Base-by-base conservation (phyloP, 2,329 filamentous ascomycete genomes). In the Verticillium albo-atrum region DNA sequence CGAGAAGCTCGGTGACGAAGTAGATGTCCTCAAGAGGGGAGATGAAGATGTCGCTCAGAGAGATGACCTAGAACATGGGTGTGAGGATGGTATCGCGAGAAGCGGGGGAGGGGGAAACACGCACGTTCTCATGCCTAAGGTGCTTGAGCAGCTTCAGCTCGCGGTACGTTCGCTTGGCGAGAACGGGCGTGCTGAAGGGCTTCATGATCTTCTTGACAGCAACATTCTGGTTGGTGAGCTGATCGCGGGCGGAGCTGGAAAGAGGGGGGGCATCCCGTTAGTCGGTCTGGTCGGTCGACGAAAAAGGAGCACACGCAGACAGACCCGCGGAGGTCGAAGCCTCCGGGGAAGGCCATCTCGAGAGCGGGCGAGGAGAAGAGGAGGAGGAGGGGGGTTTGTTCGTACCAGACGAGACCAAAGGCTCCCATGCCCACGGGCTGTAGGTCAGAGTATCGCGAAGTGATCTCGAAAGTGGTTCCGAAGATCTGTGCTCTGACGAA, bases 171-270 rank as follows among this genome's bases (percentile, higher is more conserved):
- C 95, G 87, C 82, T 99, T 99, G 61, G 95, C 95, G 54, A 99
- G 83, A 61, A 99, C 95, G 1, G 95, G 93, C n/a, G 95, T 99
- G 83, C 93, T 97, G 79, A 99, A 99, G 10, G 95, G 95, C 82
- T 98, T 99, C 94, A 99, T 98, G 73, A 99, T 99, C 86, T 99
- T 99, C 86, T 99, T 99, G 74, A 99, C 93, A 61, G 95, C 95
- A 63, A 99, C 95, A 77, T 93, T 92, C 77, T 97, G 93, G 74
- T 86, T 91, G 62, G 95, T 98, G 77, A 99, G 92, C 81, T 98
- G 93, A 76, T 99, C 95, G 79, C 92, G 94, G 60, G 95, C 95
- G 65, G 95, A 98, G 79, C 94, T 98, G 65, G 28, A 57, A n/a
- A n/a, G n/a, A n/a, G 58, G 30, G 37, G 10, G 3, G 50, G 14